These are phyloP conservation scores for Triglochin maritima DNA, from an alignment of 106 monocot species.

Conservation along the genomic window DNA sequence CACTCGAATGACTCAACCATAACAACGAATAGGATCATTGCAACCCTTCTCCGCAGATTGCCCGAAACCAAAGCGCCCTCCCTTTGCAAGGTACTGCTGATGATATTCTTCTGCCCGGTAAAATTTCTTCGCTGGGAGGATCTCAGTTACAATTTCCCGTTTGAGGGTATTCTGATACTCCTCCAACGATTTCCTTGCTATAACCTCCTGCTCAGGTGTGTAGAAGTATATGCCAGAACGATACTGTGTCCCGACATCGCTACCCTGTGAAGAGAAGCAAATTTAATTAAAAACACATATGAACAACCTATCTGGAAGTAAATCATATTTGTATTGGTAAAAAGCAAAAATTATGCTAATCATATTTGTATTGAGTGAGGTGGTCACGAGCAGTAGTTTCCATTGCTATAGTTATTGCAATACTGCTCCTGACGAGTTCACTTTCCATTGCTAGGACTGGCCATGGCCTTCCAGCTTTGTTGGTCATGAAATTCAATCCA, in stretches of 20 bases:
- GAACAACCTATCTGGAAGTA: not conserved
- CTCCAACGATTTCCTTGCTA: constrained; percentile 64
- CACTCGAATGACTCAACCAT: constrained; percentile 36
- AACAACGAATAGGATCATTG: constrained; percentile 89
- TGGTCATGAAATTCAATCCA: no score
- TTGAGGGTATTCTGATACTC: constrained; percentile 57
- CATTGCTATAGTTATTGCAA: no score
- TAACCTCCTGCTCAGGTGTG: constrained; percentile 83
- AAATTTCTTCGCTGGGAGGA: constrained; percentile 90
- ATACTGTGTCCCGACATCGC: constrained; percentile 90
- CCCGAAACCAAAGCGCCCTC: constrained; percentile 71
- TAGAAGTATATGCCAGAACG: constrained; percentile 94
- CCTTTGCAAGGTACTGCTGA: constrained; percentile 91
- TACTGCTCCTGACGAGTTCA: no score
- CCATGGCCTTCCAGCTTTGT: no score
- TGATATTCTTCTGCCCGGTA: constrained; percentile 96
- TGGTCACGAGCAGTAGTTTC: no score
- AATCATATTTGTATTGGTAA: no score
- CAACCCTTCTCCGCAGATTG: constrained; percentile 84
- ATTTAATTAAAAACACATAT: not conserved
- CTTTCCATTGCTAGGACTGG: no score
- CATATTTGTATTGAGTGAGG: no score
- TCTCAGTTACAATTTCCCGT: constrained; percentile 81
- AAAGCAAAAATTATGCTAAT: no score
- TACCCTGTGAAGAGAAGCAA: constrained; percentile 43